These are phyloP conservation scores for Picea sitchensis DNA, from an alignment of 75 land plant genomes.

Conservation along the genomic window DNA sequence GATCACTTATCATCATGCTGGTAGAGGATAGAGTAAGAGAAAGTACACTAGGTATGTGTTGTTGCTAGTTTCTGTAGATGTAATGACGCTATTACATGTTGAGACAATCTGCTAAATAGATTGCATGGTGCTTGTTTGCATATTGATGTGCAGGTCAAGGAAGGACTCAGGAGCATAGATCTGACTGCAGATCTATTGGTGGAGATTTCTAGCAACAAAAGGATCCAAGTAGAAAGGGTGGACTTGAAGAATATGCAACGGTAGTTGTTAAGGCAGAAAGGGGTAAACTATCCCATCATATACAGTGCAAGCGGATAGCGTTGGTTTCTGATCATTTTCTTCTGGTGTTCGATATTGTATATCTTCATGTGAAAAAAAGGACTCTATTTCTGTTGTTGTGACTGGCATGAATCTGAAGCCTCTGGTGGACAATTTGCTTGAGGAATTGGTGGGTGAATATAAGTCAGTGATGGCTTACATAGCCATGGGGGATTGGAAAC, in stretches of 20 bases:
- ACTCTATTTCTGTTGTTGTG: background rate
- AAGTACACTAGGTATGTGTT: no score
- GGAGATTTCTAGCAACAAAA: no score
- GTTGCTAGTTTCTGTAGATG: no score
- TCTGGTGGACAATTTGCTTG: slow-evolving; percentile 24
- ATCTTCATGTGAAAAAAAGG: slow-evolving; percentile 14
- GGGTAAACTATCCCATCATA: slow-evolving; percentile 55
- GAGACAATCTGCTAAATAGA: no score
- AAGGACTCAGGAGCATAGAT: no score
- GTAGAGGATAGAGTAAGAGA: no score
- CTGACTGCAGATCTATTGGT: no score
- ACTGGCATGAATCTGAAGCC: background rate
- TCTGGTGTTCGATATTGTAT: slow-evolving; percentile 75
- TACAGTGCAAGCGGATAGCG: slow-evolving; percentile 89
- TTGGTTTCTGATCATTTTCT: slow-evolving; percentile 94
- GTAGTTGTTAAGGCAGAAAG: slow-evolving; percentile 62
- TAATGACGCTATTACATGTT: no score
- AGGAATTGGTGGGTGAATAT: slow-evolving; percentile 32
- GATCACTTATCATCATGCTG: no score
- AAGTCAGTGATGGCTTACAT: slow-evolving; percentile 30
- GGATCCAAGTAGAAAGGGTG: no score
- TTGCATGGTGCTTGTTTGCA: no score
- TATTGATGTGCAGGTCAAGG: no score
- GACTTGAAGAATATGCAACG: slow-evolving; percentile 57
- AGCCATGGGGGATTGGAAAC: slow-evolving; percentile 20